Evolutionary conservation across 768 basidiomycete species (phyloP).

Genomic region (Galerina sulciceps): DNA sequence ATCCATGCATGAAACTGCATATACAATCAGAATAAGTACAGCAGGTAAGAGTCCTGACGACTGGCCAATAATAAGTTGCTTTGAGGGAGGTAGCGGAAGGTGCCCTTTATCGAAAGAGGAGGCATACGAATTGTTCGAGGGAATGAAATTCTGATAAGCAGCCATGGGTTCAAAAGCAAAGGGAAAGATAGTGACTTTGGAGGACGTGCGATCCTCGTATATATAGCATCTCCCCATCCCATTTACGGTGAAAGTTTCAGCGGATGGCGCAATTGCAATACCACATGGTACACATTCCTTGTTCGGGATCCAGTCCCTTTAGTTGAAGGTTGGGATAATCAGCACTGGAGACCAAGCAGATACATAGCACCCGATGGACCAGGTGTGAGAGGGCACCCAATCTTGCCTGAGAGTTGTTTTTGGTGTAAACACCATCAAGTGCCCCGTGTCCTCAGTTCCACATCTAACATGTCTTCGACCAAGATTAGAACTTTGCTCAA

Average conservation of each 20-base stretch:
- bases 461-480: slow-evolving; percentile 29
- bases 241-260: background rate
- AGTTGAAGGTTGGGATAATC: no score
- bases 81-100: slow-evolving; percentile 38
- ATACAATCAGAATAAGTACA: background rate
- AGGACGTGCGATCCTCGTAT: background rate
- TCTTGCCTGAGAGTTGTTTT: no score
- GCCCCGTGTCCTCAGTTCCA: background rate
- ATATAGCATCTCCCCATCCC: background rate
- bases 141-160: slow-evolving; percentile 35
- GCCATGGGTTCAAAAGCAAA: slow-evolving; percentile 22
- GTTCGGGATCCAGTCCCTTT: no score
- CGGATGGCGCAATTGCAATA: slow-evolving; percentile 9
- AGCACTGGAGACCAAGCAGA: no score
- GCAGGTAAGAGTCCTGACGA: background rate
- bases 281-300: background rate
- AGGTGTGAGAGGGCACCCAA: no score
- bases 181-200: background rate
- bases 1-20: slow-evolving; percentile 73
- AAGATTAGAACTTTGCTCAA: slow-evolving; percentile 53
- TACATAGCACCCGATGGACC: no score
- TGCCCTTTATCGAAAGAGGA: slow-evolving; percentile 47
- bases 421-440: background rate
- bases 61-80: slow-evolving; percentile 36
- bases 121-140: slow-evolving; percentile 50